Base-by-base conservation (phyloP, 352 stramenopile genomes). In the Pythium plurisporium region DNA sequence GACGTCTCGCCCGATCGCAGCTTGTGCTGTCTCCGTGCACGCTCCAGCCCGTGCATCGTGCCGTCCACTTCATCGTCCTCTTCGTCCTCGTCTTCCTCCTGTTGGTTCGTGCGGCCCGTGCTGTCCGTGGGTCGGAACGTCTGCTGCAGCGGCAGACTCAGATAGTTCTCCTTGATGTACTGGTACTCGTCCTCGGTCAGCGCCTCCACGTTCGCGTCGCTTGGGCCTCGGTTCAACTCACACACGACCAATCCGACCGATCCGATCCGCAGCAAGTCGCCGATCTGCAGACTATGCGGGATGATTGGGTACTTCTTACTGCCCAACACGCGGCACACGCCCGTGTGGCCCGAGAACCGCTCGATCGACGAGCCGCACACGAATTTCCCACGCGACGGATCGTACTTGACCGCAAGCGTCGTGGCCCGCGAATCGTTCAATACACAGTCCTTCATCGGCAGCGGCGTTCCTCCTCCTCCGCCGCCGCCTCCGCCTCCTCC, bases 211-310 rank as follows among this genome's bases (percentile, higher is more conserved):
- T 80, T 85, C 38, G 78, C 72, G 19, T 94, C 82, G 36, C 68
- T 69, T 2, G 65, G 66, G 0, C 81, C 87, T 57, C 83, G 79
- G 61, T 96, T 94, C 4, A 96, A 36, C 63, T 97, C 89, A 53
- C 86, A 95, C 27, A 97, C 89, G 2, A 97, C 88, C n/a, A 97
- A 72, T 3, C 89, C 89, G 1, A 97, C 89, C 0, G 79, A 95
- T n/a, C 89, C 89, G 43, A 97, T 95, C 20, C 89, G 66, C 22
- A 97, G 67, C 29, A 96, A 67, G 69, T 96, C 86, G 19, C 86
- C 86, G 36, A 96, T 71, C 43, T 81, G 67, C 31, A 96, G 71
- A 31, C 58, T 82, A 47, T 94, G 83, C 11, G 76, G 74, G 45
- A 86, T 89, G 27, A 87, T 77, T 5, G 80, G 78, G 46, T 93